Conservation (phyloP, 495 filamentous ascomycete species). For the Diplogelasinospora grovesii region DNA sequence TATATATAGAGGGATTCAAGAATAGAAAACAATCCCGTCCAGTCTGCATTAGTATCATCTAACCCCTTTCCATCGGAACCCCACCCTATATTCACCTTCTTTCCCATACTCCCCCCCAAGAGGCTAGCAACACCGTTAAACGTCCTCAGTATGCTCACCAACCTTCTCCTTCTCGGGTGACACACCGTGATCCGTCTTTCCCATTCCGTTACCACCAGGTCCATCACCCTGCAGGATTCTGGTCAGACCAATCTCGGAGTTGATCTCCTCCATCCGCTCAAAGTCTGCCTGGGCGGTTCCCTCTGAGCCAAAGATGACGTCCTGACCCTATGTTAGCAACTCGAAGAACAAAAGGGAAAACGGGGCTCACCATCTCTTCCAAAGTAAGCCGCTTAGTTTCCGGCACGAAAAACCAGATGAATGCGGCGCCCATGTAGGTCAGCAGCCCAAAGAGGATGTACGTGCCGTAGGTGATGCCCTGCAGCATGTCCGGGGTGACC, state of each 20-base stretch:
- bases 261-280: slow-evolving; percentile 66
- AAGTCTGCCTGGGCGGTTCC: slow-evolving; percentile 64
- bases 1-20: too few relatives aligned
- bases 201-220: background rate
- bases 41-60: too few relatives aligned
- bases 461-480: slow-evolving; percentile 64
- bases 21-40: too few relatives aligned
- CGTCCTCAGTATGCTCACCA: slow-evolving; percentile 2
- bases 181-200: too few relatives aligned
- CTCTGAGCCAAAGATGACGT: slow-evolving; percentile 69
- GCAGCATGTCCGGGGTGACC: slow-evolving; percentile 71
- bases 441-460: slow-evolving; percentile 74
- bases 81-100: too few relatives aligned
- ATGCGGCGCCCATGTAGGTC: slow-evolving; percentile 61
- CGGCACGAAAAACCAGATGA: slow-evolving; percentile 67
- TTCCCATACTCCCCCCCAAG: background rate
- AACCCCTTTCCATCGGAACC: too few relatives aligned
- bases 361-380: slow-evolving; percentile 46
- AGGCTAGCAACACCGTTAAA: background rate
- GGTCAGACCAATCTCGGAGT: slow-evolving; percentile 59
- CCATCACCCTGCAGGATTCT: slow-evolving; percentile 28
- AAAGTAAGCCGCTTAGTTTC: slow-evolving; percentile 63
- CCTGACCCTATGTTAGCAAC: slow-evolving; percentile 41
- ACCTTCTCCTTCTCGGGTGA: slow-evolving; percentile 20
- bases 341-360: slow-evolving; percentile 13